Percentiles rank a stretch among this genome's conserved stretches.
These are phyloP conservation scores for Apostasia ramifera DNA, from an alignment of 106 monocot genomes.

Conservation along the genomic window DNA sequence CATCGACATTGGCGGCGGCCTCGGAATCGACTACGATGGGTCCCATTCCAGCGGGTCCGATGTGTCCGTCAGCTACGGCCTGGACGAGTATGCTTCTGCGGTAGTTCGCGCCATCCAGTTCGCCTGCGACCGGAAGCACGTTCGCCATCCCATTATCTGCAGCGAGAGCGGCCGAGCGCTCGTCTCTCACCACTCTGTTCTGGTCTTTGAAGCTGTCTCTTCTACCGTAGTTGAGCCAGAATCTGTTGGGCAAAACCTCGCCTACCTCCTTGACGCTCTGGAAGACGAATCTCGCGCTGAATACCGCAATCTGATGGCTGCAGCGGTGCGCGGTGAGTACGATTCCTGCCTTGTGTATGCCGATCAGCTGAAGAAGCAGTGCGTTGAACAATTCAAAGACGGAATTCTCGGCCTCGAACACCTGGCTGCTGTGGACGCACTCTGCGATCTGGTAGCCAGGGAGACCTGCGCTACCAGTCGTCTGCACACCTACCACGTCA, in stretches of 20 bases:
- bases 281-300: constrained; percentile 46
- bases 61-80: constrained; percentile 56
- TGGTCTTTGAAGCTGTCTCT: constrained; percentile 58
- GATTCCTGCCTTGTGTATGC: constrained; percentile 34
- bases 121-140: constrained; percentile 41
- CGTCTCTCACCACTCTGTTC: constrained; percentile 70
- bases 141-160: constrained; percentile 66
- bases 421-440: constrained; percentile 70
- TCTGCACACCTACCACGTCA: constrained; percentile 62
- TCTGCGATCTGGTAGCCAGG: constrained; percentile 63
- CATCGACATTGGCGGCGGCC: constrained; percentile 72
- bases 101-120: constrained; percentile 40
- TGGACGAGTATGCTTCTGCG: constrained; percentile 51
- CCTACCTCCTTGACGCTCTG: constrained; percentile 40
- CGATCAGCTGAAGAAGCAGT: constrained; percentile 69
- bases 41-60: constrained; percentile 46
- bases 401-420: constrained; percentile 77
- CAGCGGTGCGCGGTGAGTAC: constrained; percentile 47
- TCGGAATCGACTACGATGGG: constrained; percentile 75
- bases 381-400: constrained; percentile 76
- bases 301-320: constrained; percentile 56
- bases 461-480: constrained; percentile 27
- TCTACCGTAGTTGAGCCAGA: constrained; percentile 9
- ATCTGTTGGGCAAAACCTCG: constrained; percentile 10
- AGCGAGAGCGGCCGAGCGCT: constrained; percentile 79